Percentiles rank a stretch among this genome's conserved stretches.
These are phyloP conservation scores for Dalbergia cochinchinensis DNA, from an alignment of 306 rosid species.

Conservation along the genomic window DNA sequence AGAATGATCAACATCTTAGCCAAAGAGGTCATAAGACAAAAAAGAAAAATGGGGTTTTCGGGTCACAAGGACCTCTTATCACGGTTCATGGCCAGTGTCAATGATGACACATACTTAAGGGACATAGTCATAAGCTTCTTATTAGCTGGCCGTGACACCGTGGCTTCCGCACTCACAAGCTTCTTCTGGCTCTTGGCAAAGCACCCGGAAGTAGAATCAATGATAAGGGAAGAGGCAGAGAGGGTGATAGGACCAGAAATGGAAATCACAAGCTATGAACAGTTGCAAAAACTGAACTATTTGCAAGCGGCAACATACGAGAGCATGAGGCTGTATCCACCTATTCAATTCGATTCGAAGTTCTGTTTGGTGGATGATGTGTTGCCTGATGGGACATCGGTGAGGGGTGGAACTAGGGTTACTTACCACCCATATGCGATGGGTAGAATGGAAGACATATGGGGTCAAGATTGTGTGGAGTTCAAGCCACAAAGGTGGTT, in stretches of 20 bases:
- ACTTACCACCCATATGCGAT: slow-evolving; percentile 89
- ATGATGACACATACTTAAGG: slow-evolving; percentile 70
- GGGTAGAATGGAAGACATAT: slow-evolving; percentile 73
- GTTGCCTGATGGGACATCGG: slow-evolving; percentile 71
- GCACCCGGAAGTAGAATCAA: slow-evolving; percentile 55
- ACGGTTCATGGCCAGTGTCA: slow-evolving; percentile 66
- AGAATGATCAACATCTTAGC: slow-evolving; percentile 63
- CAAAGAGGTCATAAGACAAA: slow-evolving; percentile 66
- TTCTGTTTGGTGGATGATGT: slow-evolving; percentile 72
- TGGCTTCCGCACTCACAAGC: slow-evolving; percentile 81
- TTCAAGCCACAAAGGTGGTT: slow-evolving; percentile 85
- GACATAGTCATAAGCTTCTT: slow-evolving; percentile 82
- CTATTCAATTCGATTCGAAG: slow-evolving; percentile 84
- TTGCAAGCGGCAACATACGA: slow-evolving; percentile 70
- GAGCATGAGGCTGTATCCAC: slow-evolving; percentile 86
- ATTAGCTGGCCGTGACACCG: slow-evolving; percentile 87
- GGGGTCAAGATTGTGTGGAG: slow-evolving; percentile 76
- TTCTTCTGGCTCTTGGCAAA: slow-evolving; percentile 75
- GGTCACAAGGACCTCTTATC: slow-evolving; percentile 71
- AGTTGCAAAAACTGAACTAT: slow-evolving; percentile 64
- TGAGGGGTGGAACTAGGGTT: slow-evolving; percentile 83
- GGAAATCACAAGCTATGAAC: slow-evolving; percentile 49
- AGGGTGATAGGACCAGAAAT: slow-evolving; percentile 50
- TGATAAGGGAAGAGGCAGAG: slow-evolving; percentile 65
- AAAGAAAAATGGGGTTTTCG: slow-evolving; percentile 53